Evolutionary conservation across 176 grass and related monocot genomes (phyloP), one percentile per base, ranked within the genome.

Genomic region (Thalia dealbata): DNA sequence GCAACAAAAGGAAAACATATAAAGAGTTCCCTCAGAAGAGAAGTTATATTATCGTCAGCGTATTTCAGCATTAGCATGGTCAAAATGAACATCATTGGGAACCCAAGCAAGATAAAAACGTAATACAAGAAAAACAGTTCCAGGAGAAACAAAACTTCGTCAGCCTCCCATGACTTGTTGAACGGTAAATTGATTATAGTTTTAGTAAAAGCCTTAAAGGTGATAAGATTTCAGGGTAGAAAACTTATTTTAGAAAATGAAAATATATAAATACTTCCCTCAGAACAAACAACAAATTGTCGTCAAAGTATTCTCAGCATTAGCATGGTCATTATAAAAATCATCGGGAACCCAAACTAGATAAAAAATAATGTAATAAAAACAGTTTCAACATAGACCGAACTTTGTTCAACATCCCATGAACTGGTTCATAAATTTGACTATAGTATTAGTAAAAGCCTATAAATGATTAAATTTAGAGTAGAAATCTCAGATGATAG

Each of bases 231-330:
- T 38, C 1, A 4, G 32, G 32, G 32, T 38, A 38, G 4, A 38
- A 38, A 38, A 38, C 32, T 38, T 4, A 38, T 38, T 1, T 38
- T 38, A 38, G 32, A 4, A 38, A 38, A 30, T 5, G 24, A 44
- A 75, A 61, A 54, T 30, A 32, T 3, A 52, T 19, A 61, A 25
- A 58, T 7, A 10, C 50, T 75, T 75, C 54, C 73, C 73, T 75
- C 55, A 75, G 73, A 24, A 43, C 7, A 75, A 24, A 30, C 21
- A 25, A 43, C 24, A 30, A 54, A 62, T 11, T 38, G 16, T 61
- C 52, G 10, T 75, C 54, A 42, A 44, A 61, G 28, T 16, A 75
- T 61, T 38, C n/a, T 75, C 73, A 75, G 73, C 32, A 75, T 62
- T 75, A 62, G 55, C 73, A 75, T 45, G 73, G 73, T 75, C 19